phyloP scores from a whole-genome alignment of 1,284 basidiomycete genomes.

The Pseudozyma tsukubaensis region DNA sequence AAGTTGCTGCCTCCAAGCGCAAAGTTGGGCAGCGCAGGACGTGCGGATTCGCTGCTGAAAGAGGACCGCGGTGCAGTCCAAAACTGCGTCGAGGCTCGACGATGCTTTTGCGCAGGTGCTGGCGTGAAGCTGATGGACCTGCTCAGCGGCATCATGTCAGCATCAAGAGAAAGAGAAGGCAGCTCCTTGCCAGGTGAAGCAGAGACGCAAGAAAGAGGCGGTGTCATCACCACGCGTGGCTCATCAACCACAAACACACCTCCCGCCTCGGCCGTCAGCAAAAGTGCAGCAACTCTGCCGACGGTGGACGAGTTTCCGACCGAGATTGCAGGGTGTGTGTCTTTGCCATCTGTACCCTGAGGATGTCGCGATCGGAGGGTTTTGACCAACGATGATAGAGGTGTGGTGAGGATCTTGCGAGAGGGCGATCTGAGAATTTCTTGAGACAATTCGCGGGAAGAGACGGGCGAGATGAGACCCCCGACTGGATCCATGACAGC shows the following conservation, averaged over 20 bases:
- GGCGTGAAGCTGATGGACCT: slow-evolving; percentile 35
- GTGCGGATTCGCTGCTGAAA: slow-evolving; percentile 13
- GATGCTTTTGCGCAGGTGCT: slow-evolving; percentile 34
- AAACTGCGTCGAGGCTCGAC: slow-evolving; percentile 42
- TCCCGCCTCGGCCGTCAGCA: slow-evolving; percentile 34
- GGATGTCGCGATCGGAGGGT: slow-evolving; percentile 36
- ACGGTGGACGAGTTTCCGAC: slow-evolving; percentile 34
- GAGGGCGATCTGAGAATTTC: slow-evolving; percentile 39
- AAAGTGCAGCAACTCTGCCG: slow-evolving; percentile 32
- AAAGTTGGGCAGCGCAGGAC: slow-evolving; percentile 32
- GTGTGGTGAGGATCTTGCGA: slow-evolving; percentile 46
- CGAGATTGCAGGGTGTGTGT: slow-evolving; percentile 42
- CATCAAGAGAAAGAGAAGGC: slow-evolving; percentile 22
- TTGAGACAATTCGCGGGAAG: slow-evolving; percentile 35
- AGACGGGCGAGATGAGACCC: slow-evolving; percentile 44
- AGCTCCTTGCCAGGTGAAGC: slow-evolving; percentile 36
- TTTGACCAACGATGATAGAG: slow-evolving; percentile 38
- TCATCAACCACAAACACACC: slow-evolving; percentile 46
- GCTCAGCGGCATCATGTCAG: slow-evolving; percentile 28
- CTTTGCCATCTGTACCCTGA: slow-evolving; percentile 44
- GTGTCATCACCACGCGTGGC: slow-evolving; percentile 41
- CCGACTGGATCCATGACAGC: slow-evolving; percentile 44
- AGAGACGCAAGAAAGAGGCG: slow-evolving; percentile 41
- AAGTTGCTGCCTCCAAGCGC: slow-evolving; percentile 13
- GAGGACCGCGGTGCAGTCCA: slow-evolving; percentile 41